Conservation (phyloP, 78 protist genomes). For the Tieghemostelium lacteum region DNA sequence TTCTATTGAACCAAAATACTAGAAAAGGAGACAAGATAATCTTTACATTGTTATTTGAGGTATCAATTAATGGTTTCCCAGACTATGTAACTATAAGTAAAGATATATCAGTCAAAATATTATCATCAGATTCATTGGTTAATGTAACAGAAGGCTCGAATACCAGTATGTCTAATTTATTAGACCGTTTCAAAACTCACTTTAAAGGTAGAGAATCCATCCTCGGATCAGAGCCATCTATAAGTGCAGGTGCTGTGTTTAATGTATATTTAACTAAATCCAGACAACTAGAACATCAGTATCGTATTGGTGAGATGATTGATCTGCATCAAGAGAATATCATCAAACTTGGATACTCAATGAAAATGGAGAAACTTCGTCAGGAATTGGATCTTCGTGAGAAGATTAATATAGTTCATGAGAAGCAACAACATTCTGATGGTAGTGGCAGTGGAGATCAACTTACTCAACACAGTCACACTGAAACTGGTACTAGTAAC, state of each 20-base stretch:
- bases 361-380: constrained; percentile 62
- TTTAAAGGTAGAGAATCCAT: constrained; percentile 69
- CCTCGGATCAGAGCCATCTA: constrained; percentile 30
- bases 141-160: constrained; percentile 16
- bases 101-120: constrained; percentile 51
- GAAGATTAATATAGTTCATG: constrained; percentile 10
- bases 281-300: constrained; percentile 52
- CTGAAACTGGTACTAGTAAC: background rate
- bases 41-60: constrained; percentile 19
- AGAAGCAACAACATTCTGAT: background rate
- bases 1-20: constrained; percentile 40
- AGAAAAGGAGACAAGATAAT: constrained; percentile 64
- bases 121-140: constrained; percentile 23
- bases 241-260: constrained; percentile 68
- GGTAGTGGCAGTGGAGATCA: background rate
- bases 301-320: constrained; percentile 70
- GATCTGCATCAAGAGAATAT: constrained; percentile 68
- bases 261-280: constrained; percentile 59
- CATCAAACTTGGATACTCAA: constrained; percentile 48
- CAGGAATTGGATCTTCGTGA: constrained; percentile 70
- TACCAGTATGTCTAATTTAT: constrained; percentile 37
- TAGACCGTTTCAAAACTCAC: constrained; percentile 67
- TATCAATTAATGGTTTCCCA: constrained; percentile 23
- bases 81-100: constrained; percentile 12
- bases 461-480: background rate